Percentiles rank a stretch among this genome's conserved stretches.
Conservation (phyloP, 2,329 filamentous ascomycete genomes). For the Shiraia bambusicola region DNA sequence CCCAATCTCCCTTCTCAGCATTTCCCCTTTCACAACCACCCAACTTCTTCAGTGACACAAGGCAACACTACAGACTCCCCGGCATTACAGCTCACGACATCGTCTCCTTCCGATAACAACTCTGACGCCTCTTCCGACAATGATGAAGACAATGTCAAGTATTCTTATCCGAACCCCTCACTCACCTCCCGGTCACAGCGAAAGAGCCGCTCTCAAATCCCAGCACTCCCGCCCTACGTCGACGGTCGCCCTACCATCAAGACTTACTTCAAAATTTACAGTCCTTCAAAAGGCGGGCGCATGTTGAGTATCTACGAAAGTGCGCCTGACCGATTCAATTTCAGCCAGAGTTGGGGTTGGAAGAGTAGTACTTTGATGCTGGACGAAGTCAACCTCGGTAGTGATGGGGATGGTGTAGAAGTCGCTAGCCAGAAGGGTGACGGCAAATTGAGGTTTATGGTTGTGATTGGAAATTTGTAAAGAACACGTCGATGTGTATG, state of each 20-base stretch:
- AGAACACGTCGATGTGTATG: no score
- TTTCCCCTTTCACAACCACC: constrained; percentile 18
- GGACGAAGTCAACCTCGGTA: constrained; percentile 46
- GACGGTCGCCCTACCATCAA: constrained; percentile 59
- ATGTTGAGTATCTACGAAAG: constrained; percentile 61
- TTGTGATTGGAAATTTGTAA: constrained; percentile 56
- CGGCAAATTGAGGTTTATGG: constrained; percentile 59
- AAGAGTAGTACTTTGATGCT: constrained; percentile 61
- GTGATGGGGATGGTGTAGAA: constrained; percentile 15
- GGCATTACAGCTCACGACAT: constrained; percentile 18
- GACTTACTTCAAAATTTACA: constrained; percentile 64
- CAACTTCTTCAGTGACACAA: constrained; percentile 17
- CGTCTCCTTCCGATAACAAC: constrained; percentile 24
- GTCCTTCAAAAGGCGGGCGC: constrained; percentile 58
- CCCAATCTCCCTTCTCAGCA: constrained; percentile 16
- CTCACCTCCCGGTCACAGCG: constrained; percentile 20
- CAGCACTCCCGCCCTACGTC: constrained; percentile 56
- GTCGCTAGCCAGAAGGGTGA: constrained; percentile 45
- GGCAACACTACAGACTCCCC: constrained; percentile 20
- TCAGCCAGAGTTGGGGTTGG: constrained; percentile 63
- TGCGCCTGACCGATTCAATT: constrained; percentile 61
- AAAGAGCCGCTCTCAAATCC: constrained; percentile 21
- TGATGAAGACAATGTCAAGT: constrained; percentile 23
- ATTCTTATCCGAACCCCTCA: constrained; percentile 30
- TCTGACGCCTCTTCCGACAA: constrained; percentile 30